Conservation (phyloP, 163 green algal species). For the Scenedesmus sp. region DNA sequence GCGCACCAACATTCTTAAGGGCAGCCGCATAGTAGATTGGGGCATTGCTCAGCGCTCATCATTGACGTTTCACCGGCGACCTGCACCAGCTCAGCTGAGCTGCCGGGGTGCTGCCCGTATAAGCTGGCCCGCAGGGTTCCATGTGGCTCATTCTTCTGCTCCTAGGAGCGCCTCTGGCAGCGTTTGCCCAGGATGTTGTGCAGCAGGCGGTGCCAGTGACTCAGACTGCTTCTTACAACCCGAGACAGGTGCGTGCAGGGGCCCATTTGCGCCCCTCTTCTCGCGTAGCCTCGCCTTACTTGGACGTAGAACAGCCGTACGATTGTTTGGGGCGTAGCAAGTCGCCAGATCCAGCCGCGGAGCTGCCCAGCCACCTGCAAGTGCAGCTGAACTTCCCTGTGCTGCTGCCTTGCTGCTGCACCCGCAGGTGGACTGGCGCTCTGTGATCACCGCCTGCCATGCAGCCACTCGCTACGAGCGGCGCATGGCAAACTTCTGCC, state of each 20-base stretch:
- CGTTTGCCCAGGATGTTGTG: not conserved
- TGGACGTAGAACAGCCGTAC: not conserved
- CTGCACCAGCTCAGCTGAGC: too few relatives aligned
- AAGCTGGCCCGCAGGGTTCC: too few relatives aligned
- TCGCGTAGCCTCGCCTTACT: not conserved
- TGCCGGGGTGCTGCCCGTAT: too few relatives aligned
- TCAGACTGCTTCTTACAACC: not conserved
- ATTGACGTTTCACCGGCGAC: too few relatives aligned
- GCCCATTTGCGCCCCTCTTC: too few relatives aligned
- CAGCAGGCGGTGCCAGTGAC: not conserved
- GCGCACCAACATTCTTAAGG: too few relatives aligned
- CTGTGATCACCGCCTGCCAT: not conserved
- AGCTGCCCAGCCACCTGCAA: not conserved
- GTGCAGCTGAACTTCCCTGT: not conserved
- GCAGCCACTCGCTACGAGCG: not conserved
- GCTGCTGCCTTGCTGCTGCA: not conserved
- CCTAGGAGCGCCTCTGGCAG: not conserved
- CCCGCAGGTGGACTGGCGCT: not conserved
- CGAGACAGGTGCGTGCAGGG: not conserved
- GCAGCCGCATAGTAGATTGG: not conserved
- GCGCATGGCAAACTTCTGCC: constrained; percentile 4
- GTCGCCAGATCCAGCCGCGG: not conserved
- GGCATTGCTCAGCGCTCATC: not conserved
- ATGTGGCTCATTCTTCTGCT: not conserved
- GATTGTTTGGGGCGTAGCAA: not conserved